Evolutionary conservation across 768 basidiomycete species (phyloP).

Genomic region (Pleurotus sapidus): DNA sequence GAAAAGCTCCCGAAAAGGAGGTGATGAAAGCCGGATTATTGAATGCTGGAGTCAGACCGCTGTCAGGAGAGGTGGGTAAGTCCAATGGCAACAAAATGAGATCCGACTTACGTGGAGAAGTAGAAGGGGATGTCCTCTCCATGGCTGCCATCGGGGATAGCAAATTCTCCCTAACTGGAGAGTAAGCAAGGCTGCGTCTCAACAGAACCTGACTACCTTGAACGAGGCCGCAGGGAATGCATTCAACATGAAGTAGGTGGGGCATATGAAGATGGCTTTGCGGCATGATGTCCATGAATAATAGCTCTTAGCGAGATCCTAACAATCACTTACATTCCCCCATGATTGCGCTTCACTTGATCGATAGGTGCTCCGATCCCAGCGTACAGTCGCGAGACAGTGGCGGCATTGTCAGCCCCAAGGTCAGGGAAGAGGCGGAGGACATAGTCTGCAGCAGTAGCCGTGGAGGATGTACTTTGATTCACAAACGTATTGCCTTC

Average conservation of each 20-base stretch:
- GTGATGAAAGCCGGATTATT: constrained; percentile 19
- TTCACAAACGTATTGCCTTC: constrained; percentile 15
- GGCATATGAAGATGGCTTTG: constrained; percentile 33
- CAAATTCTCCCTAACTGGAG: constrained; percentile 18
- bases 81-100: too few relatives aligned
- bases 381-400: constrained; percentile 14
- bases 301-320: too few relatives aligned
- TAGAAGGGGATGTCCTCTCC: constrained; percentile 15
- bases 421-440: constrained; percentile 21
- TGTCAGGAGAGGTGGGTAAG: too few relatives aligned
- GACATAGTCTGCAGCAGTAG: constrained; percentile 17
- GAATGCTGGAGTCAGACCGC: constrained; percentile 2
- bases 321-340: constrained; percentile 20
- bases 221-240: constrained; percentile 26
- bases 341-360: constrained; percentile 19
- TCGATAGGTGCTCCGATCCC: constrained; percentile 12
- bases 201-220: constrained; percentile 21
- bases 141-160: constrained; percentile 19
- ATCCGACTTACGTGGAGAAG: neutral
- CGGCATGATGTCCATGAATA: too few relatives aligned
- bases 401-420: constrained; percentile 3
- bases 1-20: constrained; percentile 18
- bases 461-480: constrained; percentile 10
- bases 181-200: too few relatives aligned
- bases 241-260: constrained; percentile 25